A percentile compares a stretch with the other conserved stretches of the same genome.
phyloP scores from a whole-genome alignment of 177 flowering plant species.

The Vitis hybrid region DNA sequence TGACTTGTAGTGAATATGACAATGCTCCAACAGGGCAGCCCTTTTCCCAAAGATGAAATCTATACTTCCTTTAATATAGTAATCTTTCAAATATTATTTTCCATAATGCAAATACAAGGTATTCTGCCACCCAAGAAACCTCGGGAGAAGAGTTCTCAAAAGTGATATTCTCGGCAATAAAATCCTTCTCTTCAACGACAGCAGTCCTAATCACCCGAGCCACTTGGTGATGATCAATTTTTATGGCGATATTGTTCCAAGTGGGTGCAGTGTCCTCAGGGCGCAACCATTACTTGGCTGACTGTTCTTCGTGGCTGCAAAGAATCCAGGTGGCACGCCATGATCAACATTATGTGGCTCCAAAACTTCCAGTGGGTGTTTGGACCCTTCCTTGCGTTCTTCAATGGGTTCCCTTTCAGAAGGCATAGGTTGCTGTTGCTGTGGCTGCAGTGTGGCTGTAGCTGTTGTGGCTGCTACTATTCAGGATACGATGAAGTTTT shows the following conservation, averaged over 20 bases:
- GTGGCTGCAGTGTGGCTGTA: too few species aligned
- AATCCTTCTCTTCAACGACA: slow-evolving; percentile 92
- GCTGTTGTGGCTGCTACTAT: too few species aligned
- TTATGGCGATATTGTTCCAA: slow-evolving; percentile 69
- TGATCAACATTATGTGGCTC: slow-evolving; percentile 21
- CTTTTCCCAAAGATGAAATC: slow-evolving; percentile 98
- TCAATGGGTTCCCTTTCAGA: slow-evolving; percentile 16
- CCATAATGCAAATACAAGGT: slow-evolving; percentile 90
- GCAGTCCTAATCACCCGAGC: slow-evolving; percentile 72
- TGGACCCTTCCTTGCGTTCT: slow-evolving; percentile 21
- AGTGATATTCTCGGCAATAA: slow-evolving; percentile 94
- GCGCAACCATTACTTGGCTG: slow-evolving; percentile 23
- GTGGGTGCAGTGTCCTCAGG: slow-evolving; percentile 57
- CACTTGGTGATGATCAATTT: slow-evolving; percentile 66
- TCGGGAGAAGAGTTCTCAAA: slow-evolving; percentile 89
- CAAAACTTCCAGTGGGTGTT: slow-evolving; percentile 8
- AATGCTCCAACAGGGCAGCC: slow-evolving; percentile 92
- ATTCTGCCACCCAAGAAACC: slow-evolving; percentile 64
- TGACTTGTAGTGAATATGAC: slow-evolving; percentile 95
- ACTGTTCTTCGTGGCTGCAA: slow-evolving; percentile 18
- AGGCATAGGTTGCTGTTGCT: slow-evolving; percentile 13
- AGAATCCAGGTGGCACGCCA: slow-evolving; percentile 41
- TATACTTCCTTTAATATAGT: slow-evolving; percentile 95
- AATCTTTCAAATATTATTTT: slow-evolving; percentile 84
- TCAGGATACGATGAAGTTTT: too few species aligned